Conservation (phyloP, 345 rosid genomes). For the Brassica nigra region DNA sequence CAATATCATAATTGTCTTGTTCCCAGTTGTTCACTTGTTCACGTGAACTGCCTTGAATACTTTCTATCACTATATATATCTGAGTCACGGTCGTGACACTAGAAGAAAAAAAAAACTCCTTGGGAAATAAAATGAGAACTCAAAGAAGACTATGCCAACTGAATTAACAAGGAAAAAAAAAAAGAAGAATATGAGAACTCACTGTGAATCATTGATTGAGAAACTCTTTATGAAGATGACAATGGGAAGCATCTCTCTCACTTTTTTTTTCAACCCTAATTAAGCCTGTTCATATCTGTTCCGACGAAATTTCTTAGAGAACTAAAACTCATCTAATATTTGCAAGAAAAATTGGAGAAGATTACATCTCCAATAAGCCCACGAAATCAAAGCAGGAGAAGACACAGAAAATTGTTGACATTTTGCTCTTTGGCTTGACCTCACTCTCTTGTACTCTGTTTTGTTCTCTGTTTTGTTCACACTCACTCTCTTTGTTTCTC, state of each 20-base stretch:
- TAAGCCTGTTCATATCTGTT: slow-evolving; percentile 46
- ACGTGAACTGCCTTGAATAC: background rate
- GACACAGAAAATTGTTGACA: too few species aligned
- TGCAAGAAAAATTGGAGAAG: background rate
- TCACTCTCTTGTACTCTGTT: too few species aligned
- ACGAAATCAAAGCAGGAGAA: background rate
- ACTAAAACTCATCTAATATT: slow-evolving; percentile 8
- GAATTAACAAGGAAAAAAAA: background rate
- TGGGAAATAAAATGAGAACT: background rate
- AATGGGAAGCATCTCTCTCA: slow-evolving; percentile 85
- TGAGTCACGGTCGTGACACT: slow-evolving; percentile 2
- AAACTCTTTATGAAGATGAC: slow-evolving; percentile 73
- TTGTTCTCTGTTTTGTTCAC: too few species aligned
- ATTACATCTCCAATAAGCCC: background rate
- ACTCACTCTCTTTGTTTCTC: too few species aligned
- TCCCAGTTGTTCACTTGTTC: background rate
- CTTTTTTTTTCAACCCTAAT: slow-evolving; percentile 67
- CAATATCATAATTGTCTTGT: background rate
- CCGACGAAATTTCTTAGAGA: background rate
- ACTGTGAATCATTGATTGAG: slow-evolving; percentile 66
- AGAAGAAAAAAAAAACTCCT: background rate
- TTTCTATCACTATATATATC: background rate
- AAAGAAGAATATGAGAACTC: slow-evolving; percentile 29
- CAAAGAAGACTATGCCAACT: too few species aligned
- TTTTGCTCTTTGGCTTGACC: too few species aligned